A percentile compares a stretch with the other conserved stretches of the same genome.
phyloP scores from a whole-genome alignment of 495 filamentous ascomycete species.

The Penicillium manginii region DNA sequence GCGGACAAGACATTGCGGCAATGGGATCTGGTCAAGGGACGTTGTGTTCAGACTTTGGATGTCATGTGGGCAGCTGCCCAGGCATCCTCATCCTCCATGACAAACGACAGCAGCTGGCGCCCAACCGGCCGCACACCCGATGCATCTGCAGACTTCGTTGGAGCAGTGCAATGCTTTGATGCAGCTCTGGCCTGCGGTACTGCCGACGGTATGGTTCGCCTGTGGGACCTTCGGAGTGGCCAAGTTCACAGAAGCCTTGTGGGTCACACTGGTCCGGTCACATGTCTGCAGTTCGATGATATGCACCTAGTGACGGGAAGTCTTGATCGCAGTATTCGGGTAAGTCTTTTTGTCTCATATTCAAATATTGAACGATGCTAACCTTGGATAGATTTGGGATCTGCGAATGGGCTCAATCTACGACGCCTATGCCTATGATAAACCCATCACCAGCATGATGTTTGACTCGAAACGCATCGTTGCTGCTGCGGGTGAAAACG shows the following conservation, averaged over 20 bases:
- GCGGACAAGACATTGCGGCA: slow-evolving; percentile 96
- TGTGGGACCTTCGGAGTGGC: slow-evolving; percentile 96
- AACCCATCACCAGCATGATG: slow-evolving; percentile 95
- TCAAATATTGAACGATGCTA: slow-evolving; percentile 8
- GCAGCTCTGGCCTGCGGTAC: slow-evolving; percentile 97
- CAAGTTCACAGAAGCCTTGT: slow-evolving; percentile 96
- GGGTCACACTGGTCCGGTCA: slow-evolving; percentile 94
- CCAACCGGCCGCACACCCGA: slow-evolving; percentile 63
- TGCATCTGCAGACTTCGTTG: slow-evolving; percentile 87
- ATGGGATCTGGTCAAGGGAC: slow-evolving; percentile 94
- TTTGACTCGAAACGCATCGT: slow-evolving; percentile 93
- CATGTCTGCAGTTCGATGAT: slow-evolving; percentile 95
- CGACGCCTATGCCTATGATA: slow-evolving; percentile 94
- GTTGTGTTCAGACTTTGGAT: slow-evolving; percentile 96
- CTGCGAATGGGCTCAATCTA: slow-evolving; percentile 93
- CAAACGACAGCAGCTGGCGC: slow-evolving; percentile 56
- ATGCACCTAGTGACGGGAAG: slow-evolving; percentile 94
- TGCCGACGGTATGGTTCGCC: slow-evolving; percentile 93
- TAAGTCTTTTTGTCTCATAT: slow-evolving; percentile 52
- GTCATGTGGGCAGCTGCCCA: slow-evolving; percentile 99
- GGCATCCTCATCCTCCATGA: slow-evolving; percentile 70
- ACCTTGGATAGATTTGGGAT: slow-evolving; percentile 84
- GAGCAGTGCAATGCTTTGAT: slow-evolving; percentile 94
- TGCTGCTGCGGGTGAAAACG: slow-evolving; percentile 84
- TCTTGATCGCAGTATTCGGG: slow-evolving; percentile 89